These are phyloP conservation scores for Tulasnella sp. DNA, from an alignment of 768 basidiomycete genomes.

Conservation along the genomic window DNA sequence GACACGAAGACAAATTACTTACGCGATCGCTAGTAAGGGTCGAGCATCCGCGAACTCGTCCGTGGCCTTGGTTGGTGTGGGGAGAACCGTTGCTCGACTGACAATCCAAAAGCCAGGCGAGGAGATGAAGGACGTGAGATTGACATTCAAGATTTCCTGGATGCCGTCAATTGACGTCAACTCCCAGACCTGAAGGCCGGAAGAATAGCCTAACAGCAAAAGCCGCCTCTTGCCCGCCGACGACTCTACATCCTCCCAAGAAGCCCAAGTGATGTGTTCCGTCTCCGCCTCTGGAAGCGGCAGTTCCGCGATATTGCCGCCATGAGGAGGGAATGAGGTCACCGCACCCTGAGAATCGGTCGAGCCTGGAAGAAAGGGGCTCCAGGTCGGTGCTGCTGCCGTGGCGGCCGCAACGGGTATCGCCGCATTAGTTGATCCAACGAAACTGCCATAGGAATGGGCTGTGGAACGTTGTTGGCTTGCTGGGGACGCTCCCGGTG, in stretches of 20 bases:
- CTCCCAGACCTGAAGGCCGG: constrained; percentile 61
- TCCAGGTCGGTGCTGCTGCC: constrained; percentile 31
- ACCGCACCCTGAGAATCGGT: constrained; percentile 29
- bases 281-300: constrained; percentile 21
- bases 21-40: constrained; percentile 35
- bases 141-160: constrained; percentile 54
- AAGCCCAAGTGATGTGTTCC: constrained; percentile 47
- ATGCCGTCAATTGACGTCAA: constrained; percentile 52
- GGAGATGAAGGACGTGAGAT: constrained; percentile 32
- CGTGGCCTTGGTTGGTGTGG: constrained; percentile 38
- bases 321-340: constrained; percentile 1
- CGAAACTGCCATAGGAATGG: constrained; percentile 48
- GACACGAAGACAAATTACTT: constrained; percentile 31
- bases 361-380: constrained; percentile 33
- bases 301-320: background rate
- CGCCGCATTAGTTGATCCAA: constrained; percentile 37
- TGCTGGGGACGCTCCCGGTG: constrained; percentile 14
- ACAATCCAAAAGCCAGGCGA: constrained; percentile 35
- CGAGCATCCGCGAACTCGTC: constrained; percentile 17
- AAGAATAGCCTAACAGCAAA: constrained; percentile 53
- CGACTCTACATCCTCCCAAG: constrained; percentile 43
- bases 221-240: constrained; percentile 41
- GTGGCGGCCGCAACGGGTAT: constrained; percentile 36
- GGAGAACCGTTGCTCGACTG: constrained; percentile 40
- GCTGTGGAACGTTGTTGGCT: constrained; percentile 45